Evolutionary conservation across 306 rosid genomes (phyloP).

Genomic region (Cotoneaster glaucophyllus): DNA sequence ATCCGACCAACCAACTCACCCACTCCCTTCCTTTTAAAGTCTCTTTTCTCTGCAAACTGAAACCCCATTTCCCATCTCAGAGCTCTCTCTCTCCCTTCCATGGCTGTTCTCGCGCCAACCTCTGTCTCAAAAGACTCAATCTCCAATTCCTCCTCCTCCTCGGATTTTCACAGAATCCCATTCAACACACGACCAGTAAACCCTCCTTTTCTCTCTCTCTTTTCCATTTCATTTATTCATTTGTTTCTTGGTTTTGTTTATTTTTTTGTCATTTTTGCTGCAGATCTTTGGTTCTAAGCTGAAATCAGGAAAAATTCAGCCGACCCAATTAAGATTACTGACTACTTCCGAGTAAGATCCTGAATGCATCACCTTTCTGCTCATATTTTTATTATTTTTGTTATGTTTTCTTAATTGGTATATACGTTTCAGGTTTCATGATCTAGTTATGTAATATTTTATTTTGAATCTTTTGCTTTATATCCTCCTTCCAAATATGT

Average conservation of each 20-base stretch:
- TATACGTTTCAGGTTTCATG: background rate
- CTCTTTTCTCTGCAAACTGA: background rate
- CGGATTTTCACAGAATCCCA: slow-evolving; percentile 9
- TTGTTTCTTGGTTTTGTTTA: slow-evolving; percentile 1
- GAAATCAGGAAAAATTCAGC: slow-evolving; percentile 32
- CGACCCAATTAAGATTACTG: slow-evolving; percentile 34
- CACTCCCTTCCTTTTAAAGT: slow-evolving; percentile 1
- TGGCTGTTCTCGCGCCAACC: slow-evolving; percentile 50
- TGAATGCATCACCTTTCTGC: background rate
- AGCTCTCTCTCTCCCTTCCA: slow-evolving; percentile 22
- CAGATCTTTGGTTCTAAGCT: slow-evolving; percentile 50
- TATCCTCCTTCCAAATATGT: background rate
- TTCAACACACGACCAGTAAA: slow-evolving; percentile 31
- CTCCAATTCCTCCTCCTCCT: slow-evolving; percentile 8
- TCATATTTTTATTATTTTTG: background rate
- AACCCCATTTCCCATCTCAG: background rate
- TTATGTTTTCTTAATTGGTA: background rate
- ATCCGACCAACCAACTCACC: slow-evolving; percentile 38
- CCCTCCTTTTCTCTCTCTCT: background rate
- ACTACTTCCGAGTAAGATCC: slow-evolving; percentile 37
- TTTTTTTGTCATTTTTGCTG: background rate
- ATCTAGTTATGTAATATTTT: background rate
- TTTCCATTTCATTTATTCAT: background rate
- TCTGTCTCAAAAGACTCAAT: slow-evolving; percentile 34
- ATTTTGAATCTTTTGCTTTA: background rate